A percentile compares a stretch with the other conserved stretches of the same genome.
phyloP scores from a whole-genome alignment of 495 filamentous ascomycete genomes.

The Penicillium psychrofluorescens region DNA sequence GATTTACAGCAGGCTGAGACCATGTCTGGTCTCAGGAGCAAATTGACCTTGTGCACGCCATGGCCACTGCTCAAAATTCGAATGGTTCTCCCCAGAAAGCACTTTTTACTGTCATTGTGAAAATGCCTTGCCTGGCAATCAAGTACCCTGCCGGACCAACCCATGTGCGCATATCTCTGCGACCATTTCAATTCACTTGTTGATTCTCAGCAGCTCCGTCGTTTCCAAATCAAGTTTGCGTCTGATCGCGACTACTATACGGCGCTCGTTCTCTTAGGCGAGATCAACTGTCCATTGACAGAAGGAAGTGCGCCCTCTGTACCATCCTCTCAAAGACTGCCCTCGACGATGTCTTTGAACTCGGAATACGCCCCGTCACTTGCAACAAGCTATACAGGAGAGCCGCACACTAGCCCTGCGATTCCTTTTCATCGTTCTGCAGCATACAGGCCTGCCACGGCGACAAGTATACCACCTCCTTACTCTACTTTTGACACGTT shows the following conservation, averaged over 20 bases:
- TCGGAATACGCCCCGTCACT: slow-evolving; percentile 6
- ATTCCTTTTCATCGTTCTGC: slow-evolving; percentile 2
- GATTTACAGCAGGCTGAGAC: not conserved
- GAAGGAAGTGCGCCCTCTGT: slow-evolving; percentile 20
- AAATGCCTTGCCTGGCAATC: slow-evolving; percentile 34
- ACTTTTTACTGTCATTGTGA: slow-evolving; percentile 34
- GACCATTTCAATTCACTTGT: not conserved
- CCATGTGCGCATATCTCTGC: slow-evolving; percentile 7
- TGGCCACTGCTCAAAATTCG: slow-evolving; percentile 7
- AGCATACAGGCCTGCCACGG: not conserved
- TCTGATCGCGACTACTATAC: slow-evolving; percentile 31
- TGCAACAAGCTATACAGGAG: not conserved
- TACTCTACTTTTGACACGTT: not conserved
- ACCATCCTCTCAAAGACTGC: slow-evolving; percentile 10
- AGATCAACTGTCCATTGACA: slow-evolving; percentile 33
- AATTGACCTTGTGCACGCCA: slow-evolving; percentile 23
- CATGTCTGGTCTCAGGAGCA: slow-evolving; percentile 21
- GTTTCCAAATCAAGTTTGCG: slow-evolving; percentile 38
- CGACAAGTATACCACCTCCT: slow-evolving; percentile 4
- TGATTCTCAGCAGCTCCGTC: slow-evolving; percentile 20
- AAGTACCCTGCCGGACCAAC: slow-evolving; percentile 24
- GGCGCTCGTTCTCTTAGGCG: slow-evolving; percentile 27
- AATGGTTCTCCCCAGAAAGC: slow-evolving; percentile 9
- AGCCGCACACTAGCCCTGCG: slow-evolving; percentile 2
- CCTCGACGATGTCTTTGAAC: slow-evolving; percentile 25